A percentile compares a stretch with the other conserved stretches of the same genome.
phyloP scores from a whole-genome alignment of 208 protist genomes.

The Perkinsela sp. region DNA sequence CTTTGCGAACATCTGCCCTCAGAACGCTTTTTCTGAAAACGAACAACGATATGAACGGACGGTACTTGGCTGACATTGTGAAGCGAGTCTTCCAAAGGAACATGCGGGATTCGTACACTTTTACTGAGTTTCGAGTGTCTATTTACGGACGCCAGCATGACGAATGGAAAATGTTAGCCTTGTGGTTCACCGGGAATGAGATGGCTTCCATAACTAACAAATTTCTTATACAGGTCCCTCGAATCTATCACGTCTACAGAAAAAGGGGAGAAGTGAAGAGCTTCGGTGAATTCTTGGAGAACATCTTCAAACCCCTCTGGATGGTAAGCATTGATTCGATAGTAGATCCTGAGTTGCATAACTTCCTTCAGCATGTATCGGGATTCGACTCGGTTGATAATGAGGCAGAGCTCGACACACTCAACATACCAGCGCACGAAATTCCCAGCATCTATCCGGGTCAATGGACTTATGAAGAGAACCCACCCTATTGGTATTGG shows the following conservation, averaged over 20 bases:
- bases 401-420: constrained; percentile 73
- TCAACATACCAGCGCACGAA: constrained; percentile 6
- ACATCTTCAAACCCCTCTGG: constrained; percentile 94
- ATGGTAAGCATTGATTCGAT: constrained; percentile 79
- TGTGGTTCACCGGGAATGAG: constrained; percentile 79
- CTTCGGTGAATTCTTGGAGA: constrained; percentile 84
- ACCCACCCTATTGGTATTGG: constrained; percentile 97
- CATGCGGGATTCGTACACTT: constrained; percentile 77
- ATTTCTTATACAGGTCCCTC: constrained; percentile 91
- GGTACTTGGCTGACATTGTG: constrained; percentile 86
- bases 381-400: constrained; percentile 97
- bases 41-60: constrained; percentile 87
- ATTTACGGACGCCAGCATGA: constrained; percentile 63
- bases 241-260: constrained; percentile 76
- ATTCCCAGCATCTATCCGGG: constrained; percentile 46
- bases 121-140: constrained; percentile 65
- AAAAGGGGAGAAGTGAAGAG: constrained; percentile 52
- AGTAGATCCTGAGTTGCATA: constrained; percentile 73
- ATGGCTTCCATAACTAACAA: constrained; percentile 80
- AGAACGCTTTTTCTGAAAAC: constrained; percentile 91
- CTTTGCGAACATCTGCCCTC: constrained; percentile 68
- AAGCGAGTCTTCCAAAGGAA: constrained; percentile 80
- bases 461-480: constrained; percentile 70
- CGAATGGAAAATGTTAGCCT: constrained; percentile 81
- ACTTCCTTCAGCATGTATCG: constrained; percentile 82